Evolutionary conservation across 2,329 filamentous ascomycete species (phyloP).

Genomic region (Fusarium ambrosium): DNA sequence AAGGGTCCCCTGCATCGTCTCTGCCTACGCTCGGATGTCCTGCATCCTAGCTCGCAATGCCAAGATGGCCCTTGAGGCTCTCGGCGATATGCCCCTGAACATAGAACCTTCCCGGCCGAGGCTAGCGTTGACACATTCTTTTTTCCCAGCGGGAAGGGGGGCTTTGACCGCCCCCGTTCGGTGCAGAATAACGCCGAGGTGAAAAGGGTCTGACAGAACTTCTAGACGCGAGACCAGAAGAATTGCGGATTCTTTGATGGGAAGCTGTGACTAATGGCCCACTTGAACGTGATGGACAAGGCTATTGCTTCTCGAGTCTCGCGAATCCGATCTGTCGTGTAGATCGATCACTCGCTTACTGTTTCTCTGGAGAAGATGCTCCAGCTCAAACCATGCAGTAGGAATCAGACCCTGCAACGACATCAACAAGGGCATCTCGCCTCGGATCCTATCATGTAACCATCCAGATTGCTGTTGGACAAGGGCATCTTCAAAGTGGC

Average conservation of each 20-base stretch:
- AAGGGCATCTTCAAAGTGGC: neutral
- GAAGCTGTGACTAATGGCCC: neutral
- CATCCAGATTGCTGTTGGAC: neutral
- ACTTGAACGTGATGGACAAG: neutral
- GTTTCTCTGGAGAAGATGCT: neutral
- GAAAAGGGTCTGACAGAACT: neutral
- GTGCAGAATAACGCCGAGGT: conserved; percentile 3
- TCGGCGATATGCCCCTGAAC: conserved; percentile 6
- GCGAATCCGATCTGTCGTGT: neutral
- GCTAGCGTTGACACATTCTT: conserved; percentile 11
- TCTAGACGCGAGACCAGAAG: neutral
- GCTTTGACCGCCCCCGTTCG: neutral
- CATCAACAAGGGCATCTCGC: neutral
- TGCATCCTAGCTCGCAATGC: neutral
- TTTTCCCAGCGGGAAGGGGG: too few relatives aligned
- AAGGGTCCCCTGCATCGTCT: neutral
- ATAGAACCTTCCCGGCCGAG: conserved; percentile 3
- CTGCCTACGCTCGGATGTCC: neutral
- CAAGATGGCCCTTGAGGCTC: neutral
- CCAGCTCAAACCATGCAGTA: neutral
- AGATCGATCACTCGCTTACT: conserved; percentile 4
- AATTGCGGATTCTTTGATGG: neutral
- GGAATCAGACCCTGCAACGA: neutral
- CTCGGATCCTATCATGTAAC: neutral
- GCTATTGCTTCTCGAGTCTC: neutral